Evolutionary conservation across 2,329 filamentous ascomycete genomes (phyloP), one percentile per base, ranked within the genome.

Genomic region (Tolypocladium tundrense): DNA sequence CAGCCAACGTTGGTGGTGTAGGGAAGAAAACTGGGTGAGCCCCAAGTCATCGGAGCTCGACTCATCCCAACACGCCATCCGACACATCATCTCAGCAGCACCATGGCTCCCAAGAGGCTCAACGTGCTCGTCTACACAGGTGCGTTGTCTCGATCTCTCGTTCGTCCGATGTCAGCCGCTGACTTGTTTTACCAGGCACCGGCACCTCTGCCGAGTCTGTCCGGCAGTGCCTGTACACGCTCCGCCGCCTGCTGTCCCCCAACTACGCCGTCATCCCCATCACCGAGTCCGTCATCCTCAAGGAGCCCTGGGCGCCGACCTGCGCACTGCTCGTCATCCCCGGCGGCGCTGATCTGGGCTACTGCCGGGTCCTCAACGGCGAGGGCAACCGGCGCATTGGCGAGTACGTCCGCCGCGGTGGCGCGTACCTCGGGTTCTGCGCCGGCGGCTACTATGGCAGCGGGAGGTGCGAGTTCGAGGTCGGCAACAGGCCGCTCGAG

Each of bases 71-170:
- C 16, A n/a, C 48, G 59, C 55, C 33, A 54, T 54, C 42, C 51
- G 56, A 53, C 53, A 43, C 45, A 6, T 41, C 37, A 3, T 51
- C 8, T 41, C 37, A 3, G n/a, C 31, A 41, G 14, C 57, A 66
- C 57, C 63, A 90, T 93, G 85, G 77, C 84, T 10, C 75, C 80
- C 35, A 84, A 83, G 68, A 87, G 85, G 69, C 81, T 97, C 76
- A 97, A 99, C 70, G 87, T 99, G 58, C 82, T 97, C 63, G 90
- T 99, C 56, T 97, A 97, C 69, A 88, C 91, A 65, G 91, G 90
- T 92, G 41, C 39, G 52, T 55, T 48, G 9, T 54, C 31, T 33
- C 43, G 39, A 41, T 48, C 16, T 8, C 24, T 42, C 35, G 37
- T 13, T 11, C 24, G 53, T 24, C 53, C 51, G 54, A 50, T 9